Evolutionary conservation across 768 basidiomycete genomes (phyloP), one percentile per base, ranked within the genome.

Genomic region (Mycena rebaudengoi): DNA sequence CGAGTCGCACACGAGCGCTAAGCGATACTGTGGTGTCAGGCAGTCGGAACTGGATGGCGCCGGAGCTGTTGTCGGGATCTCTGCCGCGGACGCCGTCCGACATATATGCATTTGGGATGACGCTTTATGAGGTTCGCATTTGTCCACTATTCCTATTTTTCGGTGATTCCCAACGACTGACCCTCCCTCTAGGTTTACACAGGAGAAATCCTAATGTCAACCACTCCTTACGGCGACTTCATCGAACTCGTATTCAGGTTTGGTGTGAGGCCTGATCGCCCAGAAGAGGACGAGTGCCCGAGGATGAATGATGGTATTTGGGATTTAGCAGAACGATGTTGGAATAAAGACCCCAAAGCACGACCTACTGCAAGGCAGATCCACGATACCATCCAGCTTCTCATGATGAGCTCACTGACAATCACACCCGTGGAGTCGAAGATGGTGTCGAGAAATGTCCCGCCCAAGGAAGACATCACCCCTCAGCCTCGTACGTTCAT

Each of bases 11-110:
- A 10, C 44, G 44, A 6, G 64, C 40, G 18, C 25, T 28, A 8
- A 11, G 33, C 18, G 25, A 37, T 40, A 7, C 33, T 39, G 18
- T 25, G 21, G 29, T 41, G 11, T 40, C 56, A 8, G 72, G 73
- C 4, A 70, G 70, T 25, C 65, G 63, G 18, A 68, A 74, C 46
- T 74, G 73, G 72, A 73, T 73, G 73, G 67, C 71, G 13, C 72
- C 73, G 0, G 71, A 74, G 46, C 52, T 63, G 7, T 62, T 74
- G 20, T 26, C 55, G n/a, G 73, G 73, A 7, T 54, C 51, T 16
- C 52, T 50, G 2, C 55, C 70, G 26, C 52, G 50, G 39, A 39
- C 35, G 5, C 56, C 66, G 2, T 65, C 51, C 21, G 71, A 74
- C 32, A 64, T 72, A 23, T 74, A 74, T 46, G 55, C 70, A 2